Evolutionary conservation across 2,329 filamentous ascomycete species (phyloP), one percentile per base, ranked within the genome.

Genomic region (Claviceps africana): DNA sequence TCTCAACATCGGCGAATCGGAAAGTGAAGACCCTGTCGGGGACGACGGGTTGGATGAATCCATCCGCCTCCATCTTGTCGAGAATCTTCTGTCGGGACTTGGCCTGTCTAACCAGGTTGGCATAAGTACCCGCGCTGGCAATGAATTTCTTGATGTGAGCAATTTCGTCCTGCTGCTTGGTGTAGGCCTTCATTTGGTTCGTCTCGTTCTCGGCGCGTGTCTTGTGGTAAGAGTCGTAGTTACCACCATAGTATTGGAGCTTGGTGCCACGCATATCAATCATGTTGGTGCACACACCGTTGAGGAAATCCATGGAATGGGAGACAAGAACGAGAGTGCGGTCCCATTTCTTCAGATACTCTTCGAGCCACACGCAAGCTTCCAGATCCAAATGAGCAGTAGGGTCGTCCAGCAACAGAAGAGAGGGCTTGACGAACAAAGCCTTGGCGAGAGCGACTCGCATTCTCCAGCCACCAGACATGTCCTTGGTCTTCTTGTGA

Each of bases 401-500:
- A 44, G 93, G 93, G 76, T 98, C 93, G 68, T 98, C 93, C 64
- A 98, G 89, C 59, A 98, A 80, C 49, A 98, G 82, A 53, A 98
- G 79, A 19, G 89, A 93, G 37, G 94, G 93, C 80, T 94, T 95
- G 73, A 98, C 91, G 76, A 98, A 98, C 51, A 98, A 84, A 53
- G 93, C 93, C 78, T 97, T 96, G 67, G 80, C 93, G 56, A 98
- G 83, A 53, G 93, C 93, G 54, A 98, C 93, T 80, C 94, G 88
- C 93, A 98, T 98, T 78, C 91, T 84, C 93, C 93, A 98, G 63
- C 93, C 93, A 88, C 93, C 93, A 59, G 93, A 98, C 94, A 98
- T 98, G 70, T 98, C 94, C 81, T 97, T 98, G 63, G 94, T 98
- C 83, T 94, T 96, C 82, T 98, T 98, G 72, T 94, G 77, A 67